Evolutionary conservation across 352 stramenopile species (phyloP).

Genomic region (Pythium chondricola): DNA sequence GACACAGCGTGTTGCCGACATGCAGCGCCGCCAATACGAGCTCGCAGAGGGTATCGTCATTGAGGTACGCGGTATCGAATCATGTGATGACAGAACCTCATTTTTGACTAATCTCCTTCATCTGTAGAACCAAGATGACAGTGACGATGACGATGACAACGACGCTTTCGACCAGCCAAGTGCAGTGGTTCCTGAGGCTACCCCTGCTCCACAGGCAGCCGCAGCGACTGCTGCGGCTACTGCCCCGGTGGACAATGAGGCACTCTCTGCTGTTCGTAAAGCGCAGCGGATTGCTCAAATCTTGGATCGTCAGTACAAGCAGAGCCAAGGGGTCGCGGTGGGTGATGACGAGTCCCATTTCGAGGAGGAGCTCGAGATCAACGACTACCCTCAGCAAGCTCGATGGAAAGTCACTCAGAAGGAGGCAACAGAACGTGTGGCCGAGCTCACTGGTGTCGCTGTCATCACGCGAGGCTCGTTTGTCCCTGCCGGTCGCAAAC

Average conservation of each 20-base stretch:
- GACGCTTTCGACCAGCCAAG: slow-evolving; percentile 34
- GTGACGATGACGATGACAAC: slow-evolving; percentile 43
- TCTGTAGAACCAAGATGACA: slow-evolving; percentile 35
- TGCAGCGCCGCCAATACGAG: slow-evolving; percentile 89
- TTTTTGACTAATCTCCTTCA: not conserved
- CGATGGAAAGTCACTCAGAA: slow-evolving; percentile 86
- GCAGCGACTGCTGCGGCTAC: slow-evolving; percentile 3
- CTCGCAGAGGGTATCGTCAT: slow-evolving; percentile 79
- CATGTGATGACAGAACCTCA: too few species aligned
- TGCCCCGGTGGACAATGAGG: slow-evolving; percentile 37
- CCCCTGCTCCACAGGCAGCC: slow-evolving; percentile 4
- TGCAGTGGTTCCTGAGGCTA: slow-evolving; percentile 14
- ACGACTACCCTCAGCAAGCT: slow-evolving; percentile 91
- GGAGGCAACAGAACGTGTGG: slow-evolving; percentile 78
- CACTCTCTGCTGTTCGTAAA: slow-evolving; percentile 69
- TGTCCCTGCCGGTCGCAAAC: slow-evolving; percentile 77
- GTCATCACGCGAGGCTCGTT: slow-evolving; percentile 89
- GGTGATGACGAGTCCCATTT: slow-evolving; percentile 59
- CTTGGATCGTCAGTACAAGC: slow-evolving; percentile 72
- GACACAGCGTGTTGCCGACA: slow-evolving; percentile 88
- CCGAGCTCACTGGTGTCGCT: slow-evolving; percentile 83
- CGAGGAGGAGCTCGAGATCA: slow-evolving; percentile 90
- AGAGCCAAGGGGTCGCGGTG: slow-evolving; percentile 30
- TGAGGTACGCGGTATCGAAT: slow-evolving; percentile 41
- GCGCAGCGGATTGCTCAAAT: slow-evolving; percentile 84